Evolutionary conservation across 345 rosid genomes (phyloP).

Genomic region (Pistacia atlantica): DNA sequence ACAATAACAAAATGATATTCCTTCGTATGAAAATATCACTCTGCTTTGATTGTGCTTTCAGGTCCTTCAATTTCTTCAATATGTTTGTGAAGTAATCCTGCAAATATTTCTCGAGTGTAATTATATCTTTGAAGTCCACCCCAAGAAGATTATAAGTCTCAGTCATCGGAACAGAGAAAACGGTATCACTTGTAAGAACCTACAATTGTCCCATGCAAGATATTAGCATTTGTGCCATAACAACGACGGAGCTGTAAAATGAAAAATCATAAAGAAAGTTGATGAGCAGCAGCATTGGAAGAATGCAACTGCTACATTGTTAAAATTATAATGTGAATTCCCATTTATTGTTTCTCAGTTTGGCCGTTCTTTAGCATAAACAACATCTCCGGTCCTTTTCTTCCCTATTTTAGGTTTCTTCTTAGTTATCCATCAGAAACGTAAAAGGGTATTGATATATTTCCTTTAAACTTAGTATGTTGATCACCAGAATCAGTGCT

Average conservation of each 20-base stretch:
- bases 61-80: constrained; percentile 86
- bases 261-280: neutral
- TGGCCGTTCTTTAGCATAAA: neutral
- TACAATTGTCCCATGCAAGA: constrained; percentile 20
- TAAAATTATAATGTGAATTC: neutral
- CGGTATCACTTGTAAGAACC: constrained; percentile 79
- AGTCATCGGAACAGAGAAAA: too few species aligned
- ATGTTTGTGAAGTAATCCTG: constrained; percentile 96
- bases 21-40: constrained; percentile 65
- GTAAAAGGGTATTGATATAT: too few species aligned
- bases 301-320: neutral
- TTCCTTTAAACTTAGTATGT: neutral
- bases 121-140: too few species aligned
- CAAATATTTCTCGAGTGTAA: constrained; percentile 37
- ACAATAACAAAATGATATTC: constrained; percentile 13
- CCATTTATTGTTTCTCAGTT: neutral
- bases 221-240: neutral
- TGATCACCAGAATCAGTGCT: neutral
- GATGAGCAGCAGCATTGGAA: neutral
- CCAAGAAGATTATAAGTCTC: too few species aligned
- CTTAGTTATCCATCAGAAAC: neutral
- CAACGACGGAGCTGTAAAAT: neutral
- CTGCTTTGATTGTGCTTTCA: constrained; percentile 95
- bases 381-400: neutral
- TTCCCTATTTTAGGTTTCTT: neutral